Evolutionary conservation across 768 basidiomycete species (phyloP).

Genomic region (Kwoniella mangroviensis): DNA sequence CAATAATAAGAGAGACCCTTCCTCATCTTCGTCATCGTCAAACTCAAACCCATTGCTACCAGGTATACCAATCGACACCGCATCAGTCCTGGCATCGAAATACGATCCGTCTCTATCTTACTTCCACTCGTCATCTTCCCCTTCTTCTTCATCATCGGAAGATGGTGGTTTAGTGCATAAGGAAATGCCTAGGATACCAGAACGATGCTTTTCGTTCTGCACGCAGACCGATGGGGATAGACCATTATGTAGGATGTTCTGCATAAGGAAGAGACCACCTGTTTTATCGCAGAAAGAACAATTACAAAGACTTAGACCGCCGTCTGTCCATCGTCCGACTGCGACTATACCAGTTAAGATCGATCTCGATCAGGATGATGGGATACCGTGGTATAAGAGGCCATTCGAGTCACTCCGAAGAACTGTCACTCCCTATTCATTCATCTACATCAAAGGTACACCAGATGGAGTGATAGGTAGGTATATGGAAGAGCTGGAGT

Average conservation of each 20-base stretch:
- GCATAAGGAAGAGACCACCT: conserved; percentile 31
- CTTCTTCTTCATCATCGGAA: conserved; percentile 11
- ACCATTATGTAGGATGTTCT: conserved; percentile 48
- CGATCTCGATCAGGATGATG: background rate
- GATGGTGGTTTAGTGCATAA: background rate
- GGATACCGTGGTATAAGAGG: background rate
- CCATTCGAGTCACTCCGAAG: conserved; percentile 38
- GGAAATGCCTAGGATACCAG: conserved; percentile 29
- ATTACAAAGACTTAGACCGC: conserved; percentile 33
- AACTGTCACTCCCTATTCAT: conserved; percentile 37
- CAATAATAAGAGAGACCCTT: background rate
- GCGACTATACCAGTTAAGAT: background rate
- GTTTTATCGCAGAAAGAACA: conserved; percentile 24
- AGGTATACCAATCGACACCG: conserved; percentile 10
- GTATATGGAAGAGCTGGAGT: conserved; percentile 53
- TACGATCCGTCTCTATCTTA: conserved; percentile 22
- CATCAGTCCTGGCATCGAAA: conserved; percentile 20
- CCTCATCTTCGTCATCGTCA: conserved; percentile 1
- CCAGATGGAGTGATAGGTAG: conserved; percentile 48
- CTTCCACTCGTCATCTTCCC: conserved; percentile 26
- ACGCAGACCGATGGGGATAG: conserved; percentile 34
- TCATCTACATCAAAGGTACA: conserved; percentile 45
- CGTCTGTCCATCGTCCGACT: background rate
- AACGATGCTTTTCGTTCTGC: conserved; percentile 50
- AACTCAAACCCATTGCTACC: conserved; percentile 5